These are phyloP conservation scores for Gossypium longicalyx DNA, from an alignment of 345 rosid species.

Conservation along the genomic window DNA sequence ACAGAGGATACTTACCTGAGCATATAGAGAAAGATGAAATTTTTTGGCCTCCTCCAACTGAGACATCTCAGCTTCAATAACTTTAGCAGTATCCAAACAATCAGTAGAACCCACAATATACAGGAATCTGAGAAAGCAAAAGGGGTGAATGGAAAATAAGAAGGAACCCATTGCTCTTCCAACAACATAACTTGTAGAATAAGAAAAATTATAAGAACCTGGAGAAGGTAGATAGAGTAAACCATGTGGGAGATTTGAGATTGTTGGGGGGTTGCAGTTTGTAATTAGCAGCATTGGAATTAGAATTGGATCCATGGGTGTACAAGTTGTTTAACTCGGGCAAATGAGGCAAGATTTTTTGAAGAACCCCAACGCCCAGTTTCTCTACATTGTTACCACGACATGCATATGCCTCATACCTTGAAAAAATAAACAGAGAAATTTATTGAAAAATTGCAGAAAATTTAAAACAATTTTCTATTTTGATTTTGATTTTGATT, in stretches of 20 bases:
- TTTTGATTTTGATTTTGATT: too few relatives aligned
- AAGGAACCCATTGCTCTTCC: not conserved
- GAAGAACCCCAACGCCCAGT: conserved; percentile 40
- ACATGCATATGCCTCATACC: conserved; percentile 50
- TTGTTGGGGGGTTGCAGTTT: conserved; percentile 38
- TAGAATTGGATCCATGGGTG: conserved; percentile 31
- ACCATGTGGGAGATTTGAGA: conserved; percentile 38
- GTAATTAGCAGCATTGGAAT: conserved; percentile 26
- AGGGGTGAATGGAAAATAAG: not conserved
- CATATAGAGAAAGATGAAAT: conserved; percentile 48
- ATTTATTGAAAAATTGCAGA: not conserved
- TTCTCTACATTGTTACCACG: conserved; percentile 40
- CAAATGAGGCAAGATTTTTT: conserved; percentile 41
- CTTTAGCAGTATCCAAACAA: conserved; percentile 32
- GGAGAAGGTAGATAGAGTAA: conserved; percentile 47
- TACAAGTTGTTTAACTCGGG: conserved; percentile 39
- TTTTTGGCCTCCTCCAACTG: conserved; percentile 59
- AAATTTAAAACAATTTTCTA: too few relatives aligned
- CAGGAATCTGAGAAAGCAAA: conserved; percentile 40
- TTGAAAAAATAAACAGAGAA: conserved; percentile 6
- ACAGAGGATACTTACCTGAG: conserved; percentile 29
- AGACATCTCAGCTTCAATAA: conserved; percentile 48
- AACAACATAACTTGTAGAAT: not conserved
- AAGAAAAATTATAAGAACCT: conserved; percentile 28
- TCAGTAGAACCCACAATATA: conserved; percentile 37